Base-by-base conservation (phyloP, 2,329 filamentous ascomycete genomes). In the Aurifilum marmelostoma region DNA sequence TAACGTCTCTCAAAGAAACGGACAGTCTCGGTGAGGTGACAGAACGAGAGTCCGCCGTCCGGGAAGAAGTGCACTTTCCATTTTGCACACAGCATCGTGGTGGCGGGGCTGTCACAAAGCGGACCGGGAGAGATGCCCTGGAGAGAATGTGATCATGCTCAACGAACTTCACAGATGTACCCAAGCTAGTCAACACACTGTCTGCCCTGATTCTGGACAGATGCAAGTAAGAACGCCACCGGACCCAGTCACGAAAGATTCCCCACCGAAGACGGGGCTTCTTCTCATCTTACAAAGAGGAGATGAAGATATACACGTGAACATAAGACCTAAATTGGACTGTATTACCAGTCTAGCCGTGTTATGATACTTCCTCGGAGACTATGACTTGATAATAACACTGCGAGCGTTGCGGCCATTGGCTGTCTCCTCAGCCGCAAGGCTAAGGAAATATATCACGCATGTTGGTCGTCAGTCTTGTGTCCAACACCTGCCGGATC, bases 1-100 rank as follows among this genome's bases (percentile, higher is more conserved):
- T 56, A 56, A 56, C 24, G 52, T 18, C 24, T 56, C 27, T 56
- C 52, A 56, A 56, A 56, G 52, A 29, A 29, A 18, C 52, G 52
- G 52, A 56, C 24, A 29, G 24, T 56, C 52, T 56, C 52, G 52
- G 52, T 6, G 52, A 56, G 24, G 14, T 32, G 27, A 29, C 52
- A 3, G n/a, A 56, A 18, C 24, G 14, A 54, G 14, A 2, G 24
- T 56, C 52, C 52, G 24, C 11, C 7, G 50, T 8, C 27, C 12
- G 50, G 24, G 47, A 34, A 2, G 39, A 41, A 14, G 39, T n/a
- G n/a, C n/a, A n/a, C n/a, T n/a, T n/a, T n/a, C n/a, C n/a, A n/a
- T n/a, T n/a, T n/a, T n/a, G n/a, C n/a, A n/a, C n/a, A n/a, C n/a
- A n/a, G n/a, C n/a, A n/a, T n/a, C n/a, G n/a, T n/a, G n/a, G n/a